These are phyloP conservation scores for Chlorella sp. DNA, from an alignment of 139 green algal species.

Conservation along the genomic window DNA sequence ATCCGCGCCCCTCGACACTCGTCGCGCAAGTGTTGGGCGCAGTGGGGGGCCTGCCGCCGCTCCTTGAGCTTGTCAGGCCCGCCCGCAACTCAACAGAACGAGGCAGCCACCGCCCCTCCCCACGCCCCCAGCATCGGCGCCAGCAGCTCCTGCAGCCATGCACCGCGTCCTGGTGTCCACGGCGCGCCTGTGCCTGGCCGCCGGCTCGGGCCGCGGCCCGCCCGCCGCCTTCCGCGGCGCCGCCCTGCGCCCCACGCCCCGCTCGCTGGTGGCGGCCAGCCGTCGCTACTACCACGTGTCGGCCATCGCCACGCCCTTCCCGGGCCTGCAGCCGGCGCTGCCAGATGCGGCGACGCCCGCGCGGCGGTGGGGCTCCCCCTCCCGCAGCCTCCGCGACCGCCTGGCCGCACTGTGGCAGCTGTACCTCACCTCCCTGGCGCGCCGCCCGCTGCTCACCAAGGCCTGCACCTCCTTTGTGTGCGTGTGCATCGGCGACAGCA, in stretches of 20 bases:
- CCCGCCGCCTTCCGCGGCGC: not conserved
- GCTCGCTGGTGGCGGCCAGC: not conserved
- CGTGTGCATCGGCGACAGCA: constrained; percentile 18
- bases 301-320: not conserved
- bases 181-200: no score
- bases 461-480: constrained; percentile 25
- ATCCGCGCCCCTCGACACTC: no score
- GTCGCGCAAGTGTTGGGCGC: no score
- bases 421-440: constrained; percentile 18
- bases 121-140: no score
- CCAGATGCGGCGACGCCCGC: not conserved
- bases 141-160: no score
- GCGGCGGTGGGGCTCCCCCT: not conserved
- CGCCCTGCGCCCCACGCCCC: not conserved
- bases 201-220: not conserved
- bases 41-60: no score
- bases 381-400: not conserved
- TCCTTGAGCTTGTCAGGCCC: no score
- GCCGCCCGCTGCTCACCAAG: constrained; percentile 31
- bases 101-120: no score
- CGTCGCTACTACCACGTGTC: not conserved
- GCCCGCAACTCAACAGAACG: no score
- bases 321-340: not conserved
- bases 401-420: not conserved
- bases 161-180: no score